Percentiles rank a stretch among this genome's conserved stretches.
These are phyloP conservation scores for Plantago major DNA, from an alignment of 257 asterid genomes.

Conservation along the genomic window DNA sequence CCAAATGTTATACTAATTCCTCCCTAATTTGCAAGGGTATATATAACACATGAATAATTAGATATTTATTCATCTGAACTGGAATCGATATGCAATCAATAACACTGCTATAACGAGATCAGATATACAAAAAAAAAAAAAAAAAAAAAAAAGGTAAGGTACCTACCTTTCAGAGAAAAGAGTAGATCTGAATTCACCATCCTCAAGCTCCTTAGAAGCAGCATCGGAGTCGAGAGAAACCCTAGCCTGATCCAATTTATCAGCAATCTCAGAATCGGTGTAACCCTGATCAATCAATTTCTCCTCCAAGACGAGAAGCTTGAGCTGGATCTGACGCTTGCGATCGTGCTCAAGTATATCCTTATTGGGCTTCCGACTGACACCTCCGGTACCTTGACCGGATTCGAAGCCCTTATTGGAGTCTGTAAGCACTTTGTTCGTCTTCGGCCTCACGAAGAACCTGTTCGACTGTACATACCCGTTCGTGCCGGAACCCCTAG, in stretches of 20 bases:
- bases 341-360: constrained; percentile 91
- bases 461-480: constrained; percentile 78
- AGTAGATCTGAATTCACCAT: constrained; percentile 30
- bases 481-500: constrained; percentile 93
- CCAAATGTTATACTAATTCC: no score
- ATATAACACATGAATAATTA: no score
- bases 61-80: no score
- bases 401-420: constrained; percentile 52
- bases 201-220: constrained; percentile 40
- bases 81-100: neutral
- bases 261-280: constrained; percentile 65
- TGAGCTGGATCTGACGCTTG: constrained; percentile 82
- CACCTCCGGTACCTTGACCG: constrained; percentile 72
- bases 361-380: constrained; percentile 48
- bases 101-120: no score
- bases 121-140: neutral
- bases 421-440: constrained; percentile 50
- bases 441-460: constrained; percentile 55
- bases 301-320: constrained; percentile 75
- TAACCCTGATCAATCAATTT: constrained; percentile 69
- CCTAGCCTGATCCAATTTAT: constrained; percentile 66
- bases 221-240: constrained; percentile 40
- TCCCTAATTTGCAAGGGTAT: no score
- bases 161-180: constrained; percentile 34
- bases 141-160: neutral